Conservation (phyloP, 352 stramenopile species). For the Phytophthora sansomeana region DNA sequence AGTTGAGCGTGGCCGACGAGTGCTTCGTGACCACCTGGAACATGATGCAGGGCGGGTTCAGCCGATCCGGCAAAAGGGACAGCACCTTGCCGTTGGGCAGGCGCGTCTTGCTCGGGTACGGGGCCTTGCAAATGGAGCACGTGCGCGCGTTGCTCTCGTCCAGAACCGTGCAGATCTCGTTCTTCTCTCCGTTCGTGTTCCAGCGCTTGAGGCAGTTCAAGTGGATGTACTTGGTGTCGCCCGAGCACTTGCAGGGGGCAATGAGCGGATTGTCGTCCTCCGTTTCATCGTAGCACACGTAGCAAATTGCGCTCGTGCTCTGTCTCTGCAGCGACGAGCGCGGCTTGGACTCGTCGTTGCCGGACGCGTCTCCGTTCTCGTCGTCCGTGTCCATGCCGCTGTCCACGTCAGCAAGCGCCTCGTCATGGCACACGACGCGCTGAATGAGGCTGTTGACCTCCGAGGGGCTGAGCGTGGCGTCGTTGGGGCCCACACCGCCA, state of each 20-base stretch:
- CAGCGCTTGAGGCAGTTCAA: constrained; percentile 96
- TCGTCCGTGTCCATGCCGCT: constrained; percentile 89
- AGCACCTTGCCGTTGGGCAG: constrained; percentile 77
- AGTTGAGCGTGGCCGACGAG: constrained; percentile 83
- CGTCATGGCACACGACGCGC: constrained; percentile 84
- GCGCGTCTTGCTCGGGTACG: constrained; percentile 85
- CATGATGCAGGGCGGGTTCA: constrained; percentile 87
- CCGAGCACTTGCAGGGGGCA: constrained; percentile 94
- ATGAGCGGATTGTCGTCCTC: constrained; percentile 93
- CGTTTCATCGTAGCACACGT: constrained; percentile 89
- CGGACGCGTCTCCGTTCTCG: constrained; percentile 81
- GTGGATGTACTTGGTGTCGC: constrained; percentile 96
- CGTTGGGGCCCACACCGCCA: constrained; percentile 66
- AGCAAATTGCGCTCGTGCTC: constrained; percentile 86
- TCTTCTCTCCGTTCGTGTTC: constrained; percentile 93
- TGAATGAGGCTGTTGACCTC: constrained; percentile 87
- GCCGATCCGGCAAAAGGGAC: constrained; percentile 74
- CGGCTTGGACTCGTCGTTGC: constrained; percentile 86
- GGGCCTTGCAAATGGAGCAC: constrained; percentile 88
- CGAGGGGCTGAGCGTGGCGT: constrained; percentile 72
- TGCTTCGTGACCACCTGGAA: constrained; percentile 91
- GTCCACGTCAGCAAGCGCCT: constrained; percentile 79
- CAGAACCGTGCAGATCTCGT: constrained; percentile 88
- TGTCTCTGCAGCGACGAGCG: constrained; percentile 74
- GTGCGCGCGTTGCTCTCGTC: constrained; percentile 87